phyloP scores from a whole-genome alignment of 257 asterid genomes.

The Solanum arcanum region DNA sequence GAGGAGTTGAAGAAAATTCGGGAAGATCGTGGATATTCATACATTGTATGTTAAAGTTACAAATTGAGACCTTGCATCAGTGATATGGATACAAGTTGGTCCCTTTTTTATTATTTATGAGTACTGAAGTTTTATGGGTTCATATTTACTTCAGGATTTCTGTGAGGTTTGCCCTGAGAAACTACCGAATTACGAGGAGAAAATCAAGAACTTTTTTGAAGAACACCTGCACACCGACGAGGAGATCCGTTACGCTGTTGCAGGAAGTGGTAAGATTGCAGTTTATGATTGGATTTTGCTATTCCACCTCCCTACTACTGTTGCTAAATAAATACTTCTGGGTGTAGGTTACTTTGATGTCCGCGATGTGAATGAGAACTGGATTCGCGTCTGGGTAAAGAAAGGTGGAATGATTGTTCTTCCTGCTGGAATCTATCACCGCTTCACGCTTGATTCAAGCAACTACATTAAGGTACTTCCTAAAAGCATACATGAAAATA shows the following conservation, averaged over 20 bases:
- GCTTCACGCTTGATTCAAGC: constrained; percentile 71
- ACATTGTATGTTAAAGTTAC: constrained; percentile 38
- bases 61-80: background rate
- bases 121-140: background rate
- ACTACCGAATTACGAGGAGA: constrained; percentile 77
- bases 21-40: constrained; percentile 73
- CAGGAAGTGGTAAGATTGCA: constrained; percentile 70
- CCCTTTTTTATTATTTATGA: too few species aligned
- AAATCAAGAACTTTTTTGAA: constrained; percentile 68
- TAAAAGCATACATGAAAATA: background rate
- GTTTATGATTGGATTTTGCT: background rate
- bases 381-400: constrained; percentile 91
- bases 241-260: constrained; percentile 90
- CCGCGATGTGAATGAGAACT: constrained; percentile 58
- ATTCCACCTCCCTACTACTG: background rate
- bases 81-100: background rate
- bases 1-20: constrained; percentile 84
- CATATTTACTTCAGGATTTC: constrained; percentile 44
- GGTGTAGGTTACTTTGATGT: constrained; percentile 80
- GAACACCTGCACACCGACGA: constrained; percentile 96
- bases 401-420: constrained; percentile 85
- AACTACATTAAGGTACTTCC: constrained; percentile 61
- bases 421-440: constrained; percentile 95
- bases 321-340: background rate
- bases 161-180: constrained; percentile 87